Base-by-base conservation (phyloP, 2,329 filamentous ascomycete species). In the Grosmannia penicillata region DNA sequence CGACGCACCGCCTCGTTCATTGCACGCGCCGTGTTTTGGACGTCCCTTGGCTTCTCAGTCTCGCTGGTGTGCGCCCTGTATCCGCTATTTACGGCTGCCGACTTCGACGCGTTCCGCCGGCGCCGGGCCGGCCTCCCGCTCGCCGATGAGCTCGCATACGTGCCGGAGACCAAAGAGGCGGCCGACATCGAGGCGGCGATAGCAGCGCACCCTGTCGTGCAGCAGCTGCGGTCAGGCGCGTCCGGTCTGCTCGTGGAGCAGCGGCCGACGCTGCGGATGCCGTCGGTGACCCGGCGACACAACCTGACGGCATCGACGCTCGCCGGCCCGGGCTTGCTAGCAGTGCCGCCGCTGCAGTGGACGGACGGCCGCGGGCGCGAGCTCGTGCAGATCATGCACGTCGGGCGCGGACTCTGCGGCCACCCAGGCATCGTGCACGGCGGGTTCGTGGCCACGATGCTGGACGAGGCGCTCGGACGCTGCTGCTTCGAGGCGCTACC, bases 361-460 rank as follows among this genome's bases (percentile, higher is more conserved):
- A 68, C 63, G 38, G 81, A 91, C 48, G 68, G 72, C 18, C 72
- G 68, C 22, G 81, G 83, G 38, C 78, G 75, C 61, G 71, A 68
- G 36, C 62, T 83, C 39, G 74, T 87, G 6, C 73, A 76, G 13
- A 70, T 96, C 30, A 70, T 78, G 38, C 87, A 87, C 53, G 68
- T 94, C 0, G 89, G 89, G 2, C 60, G 68, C 3, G 77, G 83
- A 49, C 63, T 96, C 29, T 95, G 85, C 54, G 89, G 89, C 2
- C 87, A 96, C 56, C 82, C 84, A 6, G 85, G 82, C 3, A 84
- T 96, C 45, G 72, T 95, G 7, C 91, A 96, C 56, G 89, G 89
- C 36, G 89, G 89, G 0, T 63, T 94, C 46, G 64, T 96, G 40
- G 89, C 89, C n/a, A 95, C 89, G 11, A 70, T 96, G 55, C 64